Base-by-base conservation (phyloP, 148 eudicot genomes). In the Cornus florida region DNA sequence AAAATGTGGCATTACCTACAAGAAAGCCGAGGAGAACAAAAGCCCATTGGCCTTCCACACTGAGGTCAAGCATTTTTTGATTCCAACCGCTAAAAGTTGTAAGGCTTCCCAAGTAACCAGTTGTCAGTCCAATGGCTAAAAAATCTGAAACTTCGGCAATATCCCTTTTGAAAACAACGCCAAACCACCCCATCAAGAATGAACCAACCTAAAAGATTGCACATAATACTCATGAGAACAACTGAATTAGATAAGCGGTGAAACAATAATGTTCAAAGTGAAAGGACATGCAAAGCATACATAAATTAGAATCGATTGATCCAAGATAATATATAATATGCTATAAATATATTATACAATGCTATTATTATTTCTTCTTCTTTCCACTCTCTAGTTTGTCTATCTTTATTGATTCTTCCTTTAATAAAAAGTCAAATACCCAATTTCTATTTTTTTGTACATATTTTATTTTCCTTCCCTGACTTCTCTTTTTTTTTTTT, bases 181-280 rank as follows among this genome's bases (percentile, higher is more conserved):
- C 99, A n/a, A 88, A 86, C 99, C 99, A 96, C 46, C 99, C 99
- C 99, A 96, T 96, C 72, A 96, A 90, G 89, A 92, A 96, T 23
- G 97, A 96, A 75, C 98, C 99, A 67, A 95, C 88, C 97, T 95
- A 38, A n/a, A 57, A 67, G 6, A 64, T 41, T 10, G 59, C 28
- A 74, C 66, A 65, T 7, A 71, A 17, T n/a, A 73, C 31, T 28
- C 22, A 2, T 68, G 20, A 79, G 77, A 39, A 67, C 56, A 31
- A 56, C 22, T 53, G 38, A 67, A 35, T 28, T 71, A 67, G 48
- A 53, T 39, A 41, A 9, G 4, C 0, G 17, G 31, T 17, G 64
- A 68, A 57, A 76, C 10, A 19, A 67, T 6, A 76, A 65, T 12
- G 19, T n/a, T 35, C 38, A 35, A 35, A 35, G 28, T 28, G 28